Percentiles rank a stretch among this genome's conserved stretches.
phyloP scores from a whole-genome alignment of 306 rosid genomes.

The Herpetospermum pedunculosum region DNA sequence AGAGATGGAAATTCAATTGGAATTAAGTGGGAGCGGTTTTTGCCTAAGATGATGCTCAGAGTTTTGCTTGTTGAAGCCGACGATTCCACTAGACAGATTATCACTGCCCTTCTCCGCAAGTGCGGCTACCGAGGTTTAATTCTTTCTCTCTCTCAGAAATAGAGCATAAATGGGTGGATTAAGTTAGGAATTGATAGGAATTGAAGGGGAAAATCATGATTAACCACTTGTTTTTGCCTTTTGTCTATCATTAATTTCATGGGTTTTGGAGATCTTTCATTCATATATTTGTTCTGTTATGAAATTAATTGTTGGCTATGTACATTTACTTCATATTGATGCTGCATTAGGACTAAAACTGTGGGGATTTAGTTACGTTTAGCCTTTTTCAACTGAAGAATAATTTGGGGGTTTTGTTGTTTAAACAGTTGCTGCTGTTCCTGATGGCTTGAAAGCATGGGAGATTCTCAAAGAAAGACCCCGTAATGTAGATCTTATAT shows the following conservation, averaged over 20 bases:
- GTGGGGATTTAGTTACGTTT: background rate
- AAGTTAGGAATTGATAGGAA: no score
- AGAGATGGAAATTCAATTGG: slow-evolving; percentile 35
- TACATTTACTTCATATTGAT: background rate
- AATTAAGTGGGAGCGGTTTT: slow-evolving; percentile 63
- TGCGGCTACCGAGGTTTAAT: slow-evolving; percentile 75
- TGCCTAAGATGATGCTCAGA: slow-evolving; percentile 59
- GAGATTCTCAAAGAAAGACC: slow-evolving; percentile 78
- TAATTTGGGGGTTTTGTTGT: slow-evolving; percentile 10
- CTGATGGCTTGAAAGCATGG: slow-evolving; percentile 97
- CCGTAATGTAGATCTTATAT: slow-evolving; percentile 54
- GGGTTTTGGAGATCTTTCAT: background rate
- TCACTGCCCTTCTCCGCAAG: slow-evolving; percentile 84
- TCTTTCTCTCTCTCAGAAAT: no score
- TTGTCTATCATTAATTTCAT: background rate
- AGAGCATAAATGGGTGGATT: no score
- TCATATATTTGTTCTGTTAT: no score
- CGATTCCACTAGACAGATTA: slow-evolving; percentile 89
- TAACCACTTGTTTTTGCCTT: background rate
- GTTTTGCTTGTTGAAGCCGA: slow-evolving; percentile 86
- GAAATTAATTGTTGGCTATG: background rate
- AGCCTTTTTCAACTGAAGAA: background rate
- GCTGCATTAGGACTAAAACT: background rate
- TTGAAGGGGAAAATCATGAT: no score
- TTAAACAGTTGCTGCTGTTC: slow-evolving; percentile 79